phyloP scores from a whole-genome alignment of 208 protist species.

The Wallacemonas sp. region DNA sequence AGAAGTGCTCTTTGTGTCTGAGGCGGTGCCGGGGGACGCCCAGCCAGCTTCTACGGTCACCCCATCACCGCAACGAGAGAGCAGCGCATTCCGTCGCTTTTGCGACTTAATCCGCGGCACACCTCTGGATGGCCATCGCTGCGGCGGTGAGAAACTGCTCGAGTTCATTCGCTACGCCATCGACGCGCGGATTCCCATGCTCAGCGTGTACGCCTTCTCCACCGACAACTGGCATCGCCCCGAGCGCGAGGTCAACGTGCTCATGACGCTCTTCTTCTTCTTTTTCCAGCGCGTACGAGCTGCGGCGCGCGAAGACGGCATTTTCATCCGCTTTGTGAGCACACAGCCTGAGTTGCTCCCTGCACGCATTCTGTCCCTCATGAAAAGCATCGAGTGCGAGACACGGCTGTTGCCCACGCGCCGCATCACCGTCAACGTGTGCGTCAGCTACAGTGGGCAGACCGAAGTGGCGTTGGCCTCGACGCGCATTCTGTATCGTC shows the following conservation, averaged over 20 bases:
- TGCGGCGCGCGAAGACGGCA: conserved; percentile 48
- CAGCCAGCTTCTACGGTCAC: too few relatives aligned
- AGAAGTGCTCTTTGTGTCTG: not conserved
- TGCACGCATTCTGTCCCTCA: conserved; percentile 49
- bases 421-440: conserved; percentile 82
- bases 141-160: conserved; percentile 80
- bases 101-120: conserved; percentile 46
- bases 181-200: conserved; percentile 59
- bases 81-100: not conserved
- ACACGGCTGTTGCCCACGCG: conserved; percentile 44
- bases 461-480: conserved; percentile 67
- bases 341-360: conserved; percentile 60
- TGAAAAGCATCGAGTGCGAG: conserved; percentile 68
- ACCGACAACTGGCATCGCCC: conserved; percentile 88
- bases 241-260: conserved; percentile 68
- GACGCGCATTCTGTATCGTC: conserved; percentile 42
- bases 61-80: too few relatives aligned
- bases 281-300: conserved; percentile 77
- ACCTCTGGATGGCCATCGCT: conserved; percentile 75
- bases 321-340: conserved; percentile 89
- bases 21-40: too few relatives aligned
- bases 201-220: conserved; percentile 92
- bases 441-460: conserved; percentile 89
- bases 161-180: conserved; percentile 75
- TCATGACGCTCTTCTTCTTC: conserved; percentile 84